phyloP scores from a whole-genome alignment of 2,329 filamentous ascomycete species.

The Claviceps arundinis region DNA sequence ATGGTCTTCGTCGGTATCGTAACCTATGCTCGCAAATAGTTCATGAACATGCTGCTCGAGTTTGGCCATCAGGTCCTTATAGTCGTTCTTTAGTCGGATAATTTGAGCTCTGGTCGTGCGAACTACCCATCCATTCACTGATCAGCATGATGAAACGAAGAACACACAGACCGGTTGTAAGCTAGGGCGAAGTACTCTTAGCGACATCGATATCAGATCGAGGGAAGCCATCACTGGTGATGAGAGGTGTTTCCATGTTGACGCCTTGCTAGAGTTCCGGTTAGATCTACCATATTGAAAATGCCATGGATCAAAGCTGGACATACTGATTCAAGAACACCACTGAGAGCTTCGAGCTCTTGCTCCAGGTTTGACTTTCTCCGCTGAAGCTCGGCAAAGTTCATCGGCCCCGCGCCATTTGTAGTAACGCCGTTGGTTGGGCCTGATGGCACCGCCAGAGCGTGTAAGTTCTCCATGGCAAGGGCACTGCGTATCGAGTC shows the following conservation, averaged over 20 bases:
- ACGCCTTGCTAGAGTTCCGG: conserved; percentile 59
- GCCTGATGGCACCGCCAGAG: conserved; percentile 55
- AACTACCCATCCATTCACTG: conserved; percentile 37
- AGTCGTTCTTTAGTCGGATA: conserved; percentile 81
- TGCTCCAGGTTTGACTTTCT: conserved; percentile 77
- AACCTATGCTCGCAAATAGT: conserved; percentile 61
- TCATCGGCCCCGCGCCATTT: conserved; percentile 52
- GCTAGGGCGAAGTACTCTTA: conserved; percentile 60
- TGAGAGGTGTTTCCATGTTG: conserved; percentile 77
- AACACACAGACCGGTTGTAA: not conserved
- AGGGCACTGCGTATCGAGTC: not conserved
- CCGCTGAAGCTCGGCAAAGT: conserved; percentile 65
- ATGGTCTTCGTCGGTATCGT: conserved; percentile 28
- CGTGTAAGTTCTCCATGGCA: conserved; percentile 42
- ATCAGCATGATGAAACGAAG: conserved; percentile 7
- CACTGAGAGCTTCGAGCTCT: conserved; percentile 72
- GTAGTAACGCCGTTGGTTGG: conserved; percentile 48
- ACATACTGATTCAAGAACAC: conserved; percentile 76
- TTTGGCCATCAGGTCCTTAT: conserved; percentile 72
- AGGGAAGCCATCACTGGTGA: conserved; percentile 84
- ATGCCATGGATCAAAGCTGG: not conserved
- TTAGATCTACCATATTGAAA: conserved; percentile 9
- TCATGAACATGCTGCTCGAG: conserved; percentile 82
- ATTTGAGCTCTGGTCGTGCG: conserved; percentile 87
- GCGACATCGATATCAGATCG: conserved; percentile 88